Conservation (phyloP, 805 yeast species). For the Yarrowia bubula region DNA sequence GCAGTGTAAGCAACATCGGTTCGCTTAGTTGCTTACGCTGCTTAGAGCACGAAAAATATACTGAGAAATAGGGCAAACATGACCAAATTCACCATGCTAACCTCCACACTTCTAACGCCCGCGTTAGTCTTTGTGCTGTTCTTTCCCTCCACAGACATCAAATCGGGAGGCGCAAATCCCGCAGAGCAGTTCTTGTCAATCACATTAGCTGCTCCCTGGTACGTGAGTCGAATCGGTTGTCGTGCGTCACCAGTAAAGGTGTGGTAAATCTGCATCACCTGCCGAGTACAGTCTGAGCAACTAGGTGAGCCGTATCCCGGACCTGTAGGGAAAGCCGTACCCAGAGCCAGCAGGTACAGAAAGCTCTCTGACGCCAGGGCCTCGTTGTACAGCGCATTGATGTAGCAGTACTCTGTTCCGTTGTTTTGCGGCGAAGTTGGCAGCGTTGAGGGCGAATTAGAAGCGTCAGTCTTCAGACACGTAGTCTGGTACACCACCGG, state of each 20-base stretch:
- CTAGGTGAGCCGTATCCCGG: constrained; percentile 29
- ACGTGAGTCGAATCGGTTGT: constrained; percentile 35
- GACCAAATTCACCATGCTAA: not conserved
- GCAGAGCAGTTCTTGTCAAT: constrained; percentile 33
- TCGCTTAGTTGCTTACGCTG: too few species aligned
- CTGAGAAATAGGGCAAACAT: constrained; percentile 1
- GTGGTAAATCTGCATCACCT: constrained; percentile 35
- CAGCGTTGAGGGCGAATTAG: not conserved
- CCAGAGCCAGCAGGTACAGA: constrained; percentile 38
- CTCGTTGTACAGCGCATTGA: constrained; percentile 34
- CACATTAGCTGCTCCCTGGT: constrained; percentile 34
- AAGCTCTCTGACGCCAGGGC: constrained; percentile 34
- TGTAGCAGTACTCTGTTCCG: constrained; percentile 35
- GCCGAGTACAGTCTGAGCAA: constrained; percentile 35
- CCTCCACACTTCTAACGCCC: not conserved
- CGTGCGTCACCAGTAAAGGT: constrained; percentile 32
- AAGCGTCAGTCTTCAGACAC: constrained; percentile 31
- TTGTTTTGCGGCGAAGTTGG: not conserved
- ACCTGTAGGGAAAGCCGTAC: constrained; percentile 33
- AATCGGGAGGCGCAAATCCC: constrained; percentile 14
- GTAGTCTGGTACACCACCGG: constrained; percentile 35
- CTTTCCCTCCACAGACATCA: not conserved
- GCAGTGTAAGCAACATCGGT: too few species aligned
- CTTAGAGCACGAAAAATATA: not conserved
- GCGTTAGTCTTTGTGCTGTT: constrained; percentile 6